A percentile compares a stretch with the other conserved stretches of the same genome.
Evolutionary conservation across 345 rosid genomes (phyloP).

Genomic region (Excoecaria cochinchinensis): DNA sequence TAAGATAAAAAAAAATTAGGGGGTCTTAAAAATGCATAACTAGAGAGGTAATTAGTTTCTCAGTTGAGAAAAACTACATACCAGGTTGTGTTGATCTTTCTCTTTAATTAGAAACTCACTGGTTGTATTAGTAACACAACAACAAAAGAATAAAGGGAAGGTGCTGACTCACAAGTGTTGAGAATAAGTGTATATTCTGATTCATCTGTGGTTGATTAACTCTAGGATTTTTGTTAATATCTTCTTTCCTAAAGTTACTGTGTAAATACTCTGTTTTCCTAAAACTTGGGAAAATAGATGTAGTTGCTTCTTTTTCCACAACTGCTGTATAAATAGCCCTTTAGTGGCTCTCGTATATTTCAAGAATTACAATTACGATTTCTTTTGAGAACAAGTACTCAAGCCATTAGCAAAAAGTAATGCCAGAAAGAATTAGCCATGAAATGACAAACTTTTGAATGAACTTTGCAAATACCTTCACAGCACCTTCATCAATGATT

Average conservation of each 20-base stretch:
- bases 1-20: too few relatives aligned
- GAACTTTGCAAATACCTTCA: conserved; percentile 31
- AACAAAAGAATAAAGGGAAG: background rate
- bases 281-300: too few relatives aligned
- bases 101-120: background rate
- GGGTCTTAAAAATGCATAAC: background rate
- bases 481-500: conserved; percentile 52
- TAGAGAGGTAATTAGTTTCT: background rate
- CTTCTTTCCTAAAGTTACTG: too few relatives aligned
- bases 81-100: background rate
- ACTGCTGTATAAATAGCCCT: too few relatives aligned
- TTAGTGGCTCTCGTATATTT: too few relatives aligned
- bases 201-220: too few relatives aligned
- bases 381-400: background rate
- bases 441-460: background rate
- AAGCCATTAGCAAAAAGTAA: background rate
- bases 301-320: too few relatives aligned
- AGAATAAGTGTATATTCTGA: background rate
- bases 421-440: background rate
- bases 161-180: background rate
- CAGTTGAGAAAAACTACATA: background rate
- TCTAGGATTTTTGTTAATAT: too few relatives aligned
- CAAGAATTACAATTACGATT: too few relatives aligned
- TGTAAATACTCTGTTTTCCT: too few relatives aligned
- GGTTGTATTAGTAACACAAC: background rate